phyloP scores from a whole-genome alignment of 805 yeast species.

The Yarrowia phangngaensis region DNA sequence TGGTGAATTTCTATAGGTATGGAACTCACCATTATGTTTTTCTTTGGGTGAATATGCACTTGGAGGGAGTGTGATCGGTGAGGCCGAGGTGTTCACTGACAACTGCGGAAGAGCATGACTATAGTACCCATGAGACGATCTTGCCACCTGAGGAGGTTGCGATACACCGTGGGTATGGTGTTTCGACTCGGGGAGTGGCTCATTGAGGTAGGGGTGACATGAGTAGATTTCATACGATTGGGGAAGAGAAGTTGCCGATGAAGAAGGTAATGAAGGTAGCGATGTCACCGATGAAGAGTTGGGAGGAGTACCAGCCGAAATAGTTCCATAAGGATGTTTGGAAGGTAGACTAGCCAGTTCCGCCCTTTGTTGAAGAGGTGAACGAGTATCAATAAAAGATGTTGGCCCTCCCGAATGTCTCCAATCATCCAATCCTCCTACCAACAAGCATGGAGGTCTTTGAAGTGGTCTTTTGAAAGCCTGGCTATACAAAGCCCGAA shows the following conservation, averaged over 20 bases:
- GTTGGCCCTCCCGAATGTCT: conserved; percentile 3
- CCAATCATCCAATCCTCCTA: conserved; percentile 54
- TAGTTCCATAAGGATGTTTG: too few species aligned
- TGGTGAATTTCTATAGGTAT: background rate
- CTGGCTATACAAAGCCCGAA: conserved; percentile 42
- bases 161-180: conserved; percentile 24
- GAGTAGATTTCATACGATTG: conserved; percentile 12
- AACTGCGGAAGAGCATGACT: conserved; percentile 22
- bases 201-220: conserved; percentile 16
- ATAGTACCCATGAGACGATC: conserved; percentile 20
- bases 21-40: conserved; percentile 16
- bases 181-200: conserved; percentile 21
- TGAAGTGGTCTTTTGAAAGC: conserved; percentile 41
- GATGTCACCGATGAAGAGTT: background rate
- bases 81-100: conserved; percentile 13
- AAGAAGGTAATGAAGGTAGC: background rate
- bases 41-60: conserved; percentile 19
- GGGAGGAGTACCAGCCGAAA: too few species aligned
- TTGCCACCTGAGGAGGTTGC: conserved; percentile 15
- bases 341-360: conserved; percentile 29
- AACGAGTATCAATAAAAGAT: background rate
- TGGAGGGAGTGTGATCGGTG: conserved; percentile 21
- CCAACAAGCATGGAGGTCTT: conserved; percentile 46
- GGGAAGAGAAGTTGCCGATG: conserved; percentile 1
- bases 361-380: conserved; percentile 27